These are phyloP conservation scores for Prosopis cineraria DNA, from an alignment of 306 rosid species.

Conservation along the genomic window DNA sequence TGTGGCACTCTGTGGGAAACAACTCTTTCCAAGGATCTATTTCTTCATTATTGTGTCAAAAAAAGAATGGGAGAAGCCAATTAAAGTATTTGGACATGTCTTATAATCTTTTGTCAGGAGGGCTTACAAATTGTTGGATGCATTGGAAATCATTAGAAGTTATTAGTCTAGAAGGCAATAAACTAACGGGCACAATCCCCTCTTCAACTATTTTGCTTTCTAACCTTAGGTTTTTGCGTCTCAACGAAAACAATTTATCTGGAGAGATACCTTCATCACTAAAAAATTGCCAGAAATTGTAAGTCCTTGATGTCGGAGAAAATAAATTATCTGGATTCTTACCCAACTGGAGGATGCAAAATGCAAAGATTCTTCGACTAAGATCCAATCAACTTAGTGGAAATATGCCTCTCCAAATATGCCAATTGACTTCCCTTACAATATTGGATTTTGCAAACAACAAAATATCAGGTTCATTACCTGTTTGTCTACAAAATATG, in stretches of 20 bases:
- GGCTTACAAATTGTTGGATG: constrained; percentile 13
- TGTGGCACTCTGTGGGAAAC: neutral
- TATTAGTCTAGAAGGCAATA: constrained; percentile 20
- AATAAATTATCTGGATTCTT: neutral
- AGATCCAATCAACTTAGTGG: constrained; percentile 15
- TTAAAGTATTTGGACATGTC: constrained; percentile 9
- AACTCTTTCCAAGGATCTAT: neutral
- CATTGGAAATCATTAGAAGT: neutral
- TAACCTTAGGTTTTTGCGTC: neutral
- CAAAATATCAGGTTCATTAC: constrained; percentile 19
- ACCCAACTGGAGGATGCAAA: neutral
- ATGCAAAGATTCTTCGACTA: neutral
- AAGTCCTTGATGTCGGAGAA: neutral
- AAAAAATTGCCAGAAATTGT: neutral
- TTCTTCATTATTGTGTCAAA: constrained; percentile 19
- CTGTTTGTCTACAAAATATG: constrained; percentile 7
- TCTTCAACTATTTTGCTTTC: constrained; percentile 9
- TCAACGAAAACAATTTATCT: neutral
- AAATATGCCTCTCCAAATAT: neutral
- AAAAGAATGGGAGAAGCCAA: neutral
- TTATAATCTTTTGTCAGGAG: neutral
- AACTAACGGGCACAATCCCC: constrained; percentile 30
- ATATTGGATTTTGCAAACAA: constrained; percentile 19
- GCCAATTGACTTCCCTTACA: neutral
- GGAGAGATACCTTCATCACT: constrained; percentile 8